Evolutionary conservation across 2,329 filamentous ascomycete genomes (phyloP), one percentile per base, ranked within the genome.

Genomic region (Arthrobotrys entomopaga): DNA sequence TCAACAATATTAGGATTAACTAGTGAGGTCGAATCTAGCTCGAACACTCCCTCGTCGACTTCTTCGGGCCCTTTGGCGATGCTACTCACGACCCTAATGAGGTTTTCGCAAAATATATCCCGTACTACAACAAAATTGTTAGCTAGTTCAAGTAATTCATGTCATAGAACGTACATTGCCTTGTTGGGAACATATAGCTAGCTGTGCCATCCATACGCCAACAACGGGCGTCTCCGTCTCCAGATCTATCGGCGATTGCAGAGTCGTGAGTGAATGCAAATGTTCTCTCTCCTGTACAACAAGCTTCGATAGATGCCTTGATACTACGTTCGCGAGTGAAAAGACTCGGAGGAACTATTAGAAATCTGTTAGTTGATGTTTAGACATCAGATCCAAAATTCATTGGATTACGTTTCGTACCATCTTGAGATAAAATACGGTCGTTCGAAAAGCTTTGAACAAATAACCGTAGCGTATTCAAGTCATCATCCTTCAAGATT

Each of bases 361-460:
- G 42, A 13, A n/a, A 15, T 20, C n/a, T 24, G 38, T 65, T 22
- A 60, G 53, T 22, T 6, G n/a, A 5, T 13, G 6, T 40, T 42
- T 11, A 29, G 3, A 34, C 2, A 6, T 6, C 29, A 5, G 1
- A 34, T 10, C 29, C 29, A 34, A 34, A 1, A 34, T 34, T 10
- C 6, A 34, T 34, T 5, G 29, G 29, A 8, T 34, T 34, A 6
- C 24, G 40, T 19, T 54, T 8, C 54, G 26, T 67, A 74, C 70
- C 60, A 38, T 66, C 64, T 64, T 74, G 70, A 5, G 70, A 74
- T 2, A 74, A 24, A 42, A 74, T 48, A 19, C 63, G 59, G 26
- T 74, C 63, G 20, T 67, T 74, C 7, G 63, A 67, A 22, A 58
- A 67, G 19, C 70, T 74, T 54, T 63, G 63, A 8, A 67, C 43